These are phyloP conservation scores for Kazachstania martiniae DNA, from an alignment of 805 yeast species.

Conservation along the genomic window DNA sequence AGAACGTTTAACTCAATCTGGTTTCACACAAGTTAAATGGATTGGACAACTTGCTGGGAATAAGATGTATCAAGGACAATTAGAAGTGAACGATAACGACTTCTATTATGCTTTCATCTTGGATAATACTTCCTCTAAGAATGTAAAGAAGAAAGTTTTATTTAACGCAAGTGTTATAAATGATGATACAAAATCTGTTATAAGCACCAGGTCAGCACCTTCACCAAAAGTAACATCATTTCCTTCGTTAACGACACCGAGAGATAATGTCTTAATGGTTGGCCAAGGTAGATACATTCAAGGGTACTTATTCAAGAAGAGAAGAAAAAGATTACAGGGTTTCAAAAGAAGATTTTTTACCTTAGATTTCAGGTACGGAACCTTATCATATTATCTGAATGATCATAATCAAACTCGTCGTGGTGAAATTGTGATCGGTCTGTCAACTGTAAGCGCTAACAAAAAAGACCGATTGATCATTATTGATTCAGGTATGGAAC, in stretches of 20 bases:
- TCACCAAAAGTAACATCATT: constrained; percentile 8
- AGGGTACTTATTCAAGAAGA: constrained; percentile 68
- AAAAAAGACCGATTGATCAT: constrained; percentile 55
- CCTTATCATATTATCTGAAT: constrained; percentile 69
- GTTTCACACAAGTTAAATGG: constrained; percentile 41
- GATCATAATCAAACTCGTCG: constrained; percentile 57
- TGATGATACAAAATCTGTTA: constrained; percentile 11
- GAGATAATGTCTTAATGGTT: constrained; percentile 13
- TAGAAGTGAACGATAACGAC: constrained; percentile 52
- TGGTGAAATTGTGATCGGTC: constrained; percentile 83
- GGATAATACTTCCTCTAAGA: constrained; percentile 85
- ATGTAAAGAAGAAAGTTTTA: constrained; percentile 67
- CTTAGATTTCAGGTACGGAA: constrained; percentile 71
- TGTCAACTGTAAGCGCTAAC: constrained; percentile 76
- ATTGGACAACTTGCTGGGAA: constrained; percentile 49
- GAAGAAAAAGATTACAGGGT: constrained; percentile 78
- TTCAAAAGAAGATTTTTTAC: constrained; percentile 78
- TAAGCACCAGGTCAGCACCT: constrained; percentile 8
- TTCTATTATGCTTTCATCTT: constrained; percentile 72
- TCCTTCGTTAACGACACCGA: constrained; percentile 8
- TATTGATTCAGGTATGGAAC: constrained; percentile 90
- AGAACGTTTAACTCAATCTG: constrained; percentile 46
- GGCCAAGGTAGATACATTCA: constrained; percentile 59
- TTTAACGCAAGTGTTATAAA: constrained; percentile 41
- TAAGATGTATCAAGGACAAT: constrained; percentile 50